Conservation (phyloP, 768 basidiomycete species). For the Mycena latifolia region DNA sequence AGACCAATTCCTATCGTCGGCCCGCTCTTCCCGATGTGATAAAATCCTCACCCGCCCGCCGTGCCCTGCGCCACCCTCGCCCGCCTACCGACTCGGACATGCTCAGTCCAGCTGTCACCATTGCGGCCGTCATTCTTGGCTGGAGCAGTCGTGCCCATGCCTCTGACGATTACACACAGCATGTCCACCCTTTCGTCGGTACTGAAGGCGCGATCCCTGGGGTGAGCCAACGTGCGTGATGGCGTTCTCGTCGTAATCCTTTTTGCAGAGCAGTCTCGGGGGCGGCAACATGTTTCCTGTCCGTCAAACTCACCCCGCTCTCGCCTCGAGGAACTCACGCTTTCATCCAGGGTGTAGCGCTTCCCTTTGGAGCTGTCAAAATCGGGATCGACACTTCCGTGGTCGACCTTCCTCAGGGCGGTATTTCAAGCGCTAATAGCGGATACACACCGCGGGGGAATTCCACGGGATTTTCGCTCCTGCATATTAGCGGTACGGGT, state of each 20-base stretch:
- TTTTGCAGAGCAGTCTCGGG: conserved; percentile 10
- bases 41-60: not conserved
- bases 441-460: conserved; percentile 17
- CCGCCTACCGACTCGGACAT: too few species aligned
- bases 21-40: not conserved
- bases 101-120: not conserved
- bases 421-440: conserved; percentile 15
- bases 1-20: not conserved
- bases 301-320: not conserved
- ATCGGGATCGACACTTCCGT: conserved; percentile 18
- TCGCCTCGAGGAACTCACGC: too few species aligned
- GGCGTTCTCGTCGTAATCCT: not conserved
- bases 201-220: conserved; percentile 18
- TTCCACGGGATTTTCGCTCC: conserved; percentile 11
- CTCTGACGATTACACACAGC: conserved; percentile 1
- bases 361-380: conserved; percentile 14
- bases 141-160: not conserved
- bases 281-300: conserved; percentile 17
- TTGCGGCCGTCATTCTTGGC: not conserved
- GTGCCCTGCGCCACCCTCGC: too few species aligned
- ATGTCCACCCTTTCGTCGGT: conserved; percentile 13
- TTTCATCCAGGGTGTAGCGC: not conserved
- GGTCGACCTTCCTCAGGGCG: conserved; percentile 8
- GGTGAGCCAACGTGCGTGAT: not conserved
- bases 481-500: conserved; percentile 12